Base-by-base conservation (phyloP, 768 basidiomycete genomes). In the Lyophyllum atratum region DNA sequence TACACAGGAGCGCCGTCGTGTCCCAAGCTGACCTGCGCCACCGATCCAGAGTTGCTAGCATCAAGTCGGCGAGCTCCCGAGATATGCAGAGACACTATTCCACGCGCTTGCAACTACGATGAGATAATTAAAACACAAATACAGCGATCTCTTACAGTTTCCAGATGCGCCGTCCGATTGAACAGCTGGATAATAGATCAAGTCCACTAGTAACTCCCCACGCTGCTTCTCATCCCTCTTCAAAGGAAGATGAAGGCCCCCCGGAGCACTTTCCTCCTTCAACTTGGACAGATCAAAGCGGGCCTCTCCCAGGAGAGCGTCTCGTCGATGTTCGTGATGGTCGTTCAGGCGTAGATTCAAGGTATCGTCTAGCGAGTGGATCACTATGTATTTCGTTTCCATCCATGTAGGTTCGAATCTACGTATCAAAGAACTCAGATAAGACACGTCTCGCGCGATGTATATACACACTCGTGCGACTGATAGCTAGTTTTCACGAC, bases 331-430 rank as follows among this genome's bases (percentile, higher is more conserved):
- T 31, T 61, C 54, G 10, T 64, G 64, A 39, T 56, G 53, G 56
- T 55, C 54, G 37, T 59, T 61, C 25, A 64, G 43, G 15, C 34
- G 51, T 1, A 64, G 19, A 25, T 58, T 39, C 15, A 63, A 49
- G 7, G 40, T 55, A 29, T 52, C 55, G 25, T 55, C 52, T 12
- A 61, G 33, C 4, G 62, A 59, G 26, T 60, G 21, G 40, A 64
- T 24, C 8, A 64, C 55, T 22, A 60, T 51, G 44, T 59, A 60
- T 19, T 57, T 58, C 49, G 64, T 61, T 42, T 66, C 64, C 62
- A 66, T 63, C 64, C 64, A 66, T 44, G 55, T 64, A 17, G 64
- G 62, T 40, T 66, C 60, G 25, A 64, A 66, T 9, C 64, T 66
- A 50, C 8, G 34, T 22, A 31, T 26, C 15, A 14, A 17, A 29